Evolutionary conservation across 257 asterid genomes (phyloP), one percentile per base, ranked within the genome.

Genomic region (Nicotiana obtusifolia): DNA sequence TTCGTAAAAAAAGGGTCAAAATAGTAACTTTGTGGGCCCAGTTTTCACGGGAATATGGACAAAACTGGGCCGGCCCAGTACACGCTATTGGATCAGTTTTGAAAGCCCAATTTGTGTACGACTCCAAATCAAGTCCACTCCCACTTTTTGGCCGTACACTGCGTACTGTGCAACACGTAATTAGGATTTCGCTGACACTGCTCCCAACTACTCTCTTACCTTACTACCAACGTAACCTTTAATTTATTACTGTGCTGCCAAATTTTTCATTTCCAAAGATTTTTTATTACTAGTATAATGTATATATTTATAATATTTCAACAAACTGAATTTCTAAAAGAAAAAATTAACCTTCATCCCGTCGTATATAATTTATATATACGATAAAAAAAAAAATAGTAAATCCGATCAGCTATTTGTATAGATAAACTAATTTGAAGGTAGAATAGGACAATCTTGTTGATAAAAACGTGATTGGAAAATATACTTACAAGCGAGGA

Each of bases 121-220:
- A 64, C 37, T 2, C 68, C 3, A 64, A 26, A 26, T 61, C 33
- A 22, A 61, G 33, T 61, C 79, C 22, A 7, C 37, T 73, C 37
- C 10, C 6, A 31, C n/a, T 13, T 5, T 64, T 0, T 14, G 59
- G 59, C 61, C 79, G 79, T 73, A 73, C 62, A 26, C 24, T 13
- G 79, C 14, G 41, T 4, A 47, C 61, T 3, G 79, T 73, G 47
- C 79, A 73, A 73, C 61, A 73, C 79, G 61, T 24, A 73, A 73
- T 41, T 24, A 22, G 24, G 30, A 60, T 20, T 41, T 41, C 13
- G 4, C 49, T 41, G 49, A 44, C 75, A 3, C 31, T 19, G 26
- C 64, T 9, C 64, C 69, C 49, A 65, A 37, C 61, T 14, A 14
- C 78, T 47, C 57, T 3, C 0, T 5, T 52, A 13, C 57, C 57